phyloP scores from a whole-genome alignment of 305 asterid species.

The Solanum hybrid region DNA sequence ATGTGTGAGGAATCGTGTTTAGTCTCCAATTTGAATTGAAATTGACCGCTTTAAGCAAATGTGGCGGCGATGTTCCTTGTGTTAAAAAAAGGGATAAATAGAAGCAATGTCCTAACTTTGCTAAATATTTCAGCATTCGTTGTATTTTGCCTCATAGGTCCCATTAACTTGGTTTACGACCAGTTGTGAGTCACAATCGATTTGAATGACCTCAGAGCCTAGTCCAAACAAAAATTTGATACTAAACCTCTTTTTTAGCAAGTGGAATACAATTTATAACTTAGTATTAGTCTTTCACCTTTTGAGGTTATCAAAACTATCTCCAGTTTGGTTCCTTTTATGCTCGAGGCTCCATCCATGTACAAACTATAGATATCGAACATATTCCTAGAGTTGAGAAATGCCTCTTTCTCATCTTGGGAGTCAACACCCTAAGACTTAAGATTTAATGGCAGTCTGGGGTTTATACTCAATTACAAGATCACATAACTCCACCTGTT shows the following conservation, averaged over 20 bases:
- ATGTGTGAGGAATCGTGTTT: neutral
- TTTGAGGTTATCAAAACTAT: neutral
- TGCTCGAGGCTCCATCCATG: too few relatives aligned
- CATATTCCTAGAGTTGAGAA: neutral
- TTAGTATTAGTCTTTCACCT: neutral
- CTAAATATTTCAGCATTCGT: neutral
- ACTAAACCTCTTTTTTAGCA: neutral
- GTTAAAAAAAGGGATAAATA: neutral
- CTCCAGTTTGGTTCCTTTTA: too few relatives aligned
- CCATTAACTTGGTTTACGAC: neutral
- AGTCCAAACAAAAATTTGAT: neutral
- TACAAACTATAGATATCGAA: too few relatives aligned
- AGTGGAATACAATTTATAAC: neutral
- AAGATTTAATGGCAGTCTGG: neutral
- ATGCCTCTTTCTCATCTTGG: neutral
- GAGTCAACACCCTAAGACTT: neutral
- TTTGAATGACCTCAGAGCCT: neutral
- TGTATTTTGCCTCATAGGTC: neutral
- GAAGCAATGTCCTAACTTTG: neutral
- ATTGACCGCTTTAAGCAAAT: neutral
- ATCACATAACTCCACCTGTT: neutral
- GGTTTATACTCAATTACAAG: neutral
- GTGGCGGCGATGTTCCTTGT: neutral
- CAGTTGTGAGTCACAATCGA: neutral
- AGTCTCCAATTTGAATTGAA: neutral